Evolutionary conservation across 805 yeast genomes (phyloP), one percentile per base, ranked within the genome.

Genomic region (Sugiyamaella boreocaroliniensis): DNA sequence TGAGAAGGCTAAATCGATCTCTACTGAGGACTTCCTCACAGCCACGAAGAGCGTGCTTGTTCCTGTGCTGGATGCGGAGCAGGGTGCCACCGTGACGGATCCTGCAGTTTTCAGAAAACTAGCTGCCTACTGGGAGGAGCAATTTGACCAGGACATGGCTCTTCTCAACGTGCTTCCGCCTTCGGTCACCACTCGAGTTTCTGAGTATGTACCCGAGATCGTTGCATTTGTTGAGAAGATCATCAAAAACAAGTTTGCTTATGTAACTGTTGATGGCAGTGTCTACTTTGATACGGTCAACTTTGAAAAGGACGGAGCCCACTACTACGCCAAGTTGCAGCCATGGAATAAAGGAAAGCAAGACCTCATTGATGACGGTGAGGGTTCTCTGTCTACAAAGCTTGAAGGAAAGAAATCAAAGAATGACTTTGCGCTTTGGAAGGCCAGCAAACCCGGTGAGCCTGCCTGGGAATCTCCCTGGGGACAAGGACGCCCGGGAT

Each of bases 401-500:
- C 70, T 76, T 11, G 74, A 74, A 43, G 82, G 85, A 20, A 92
- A 93, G 71, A 78, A 76, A 61, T 83, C 82, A 51, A 69, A 85
- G 1, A 85, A 87, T 19, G 99, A 93, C 69, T 93, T 93, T 71
- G 99, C 99, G 0, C 76, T 93, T 37, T 93, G 99, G 99, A 93
- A 93, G 68, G 81, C 90, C 0, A 86, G 96, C 7, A 93, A 93
- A 67, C 92, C 96, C 7, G 99, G 99, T 62, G 99, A 93, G 72
- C 99, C 99, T 20, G 79, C 82, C 47, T 93, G 98, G 98, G 79
- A 76, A 5, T 88, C 97, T 1, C 90, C 92, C 26, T 93, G 98
- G 98, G 99, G 99, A 22, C 76, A 76, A 54, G 99, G 99, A 50
- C 84, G 99, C 68, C 99, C 99, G 12, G 99, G 99, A 3, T 93